Evolutionary conservation across 2,329 filamentous ascomycete species (phyloP).

Genomic region (Aspergillus unguis): DNA sequence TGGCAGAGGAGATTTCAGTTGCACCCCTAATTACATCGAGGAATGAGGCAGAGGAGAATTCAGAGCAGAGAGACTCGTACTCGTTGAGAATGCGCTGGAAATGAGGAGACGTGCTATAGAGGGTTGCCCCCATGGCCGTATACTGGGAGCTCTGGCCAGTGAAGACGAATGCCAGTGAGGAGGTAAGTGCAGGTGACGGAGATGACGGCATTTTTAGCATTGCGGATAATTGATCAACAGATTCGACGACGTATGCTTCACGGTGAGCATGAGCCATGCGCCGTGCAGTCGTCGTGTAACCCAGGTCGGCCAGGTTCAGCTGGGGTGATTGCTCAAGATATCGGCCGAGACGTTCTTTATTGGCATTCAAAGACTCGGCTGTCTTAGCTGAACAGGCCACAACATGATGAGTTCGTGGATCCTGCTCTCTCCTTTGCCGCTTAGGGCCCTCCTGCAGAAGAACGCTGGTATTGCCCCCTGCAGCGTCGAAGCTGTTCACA

Average conservation of each 20-base stretch:
- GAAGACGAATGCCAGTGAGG: background rate
- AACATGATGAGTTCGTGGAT: too few species aligned
- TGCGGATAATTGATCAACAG: background rate
- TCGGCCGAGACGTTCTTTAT: too few species aligned
- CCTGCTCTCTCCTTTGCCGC: too few species aligned
- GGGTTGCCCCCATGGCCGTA: slow-evolving; percentile 24
- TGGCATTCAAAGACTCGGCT: too few species aligned
- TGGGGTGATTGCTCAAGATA: too few species aligned
- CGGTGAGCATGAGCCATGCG: background rate
- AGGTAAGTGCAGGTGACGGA: background rate
- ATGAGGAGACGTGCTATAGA: slow-evolving; percentile 24
- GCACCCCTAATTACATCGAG: slow-evolving; percentile 17
- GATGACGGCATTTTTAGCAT: background rate
- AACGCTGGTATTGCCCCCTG: too few species aligned
- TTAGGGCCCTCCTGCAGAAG: too few species aligned
- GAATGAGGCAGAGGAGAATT: slow-evolving; percentile 23
- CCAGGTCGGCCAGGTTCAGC: too few species aligned
- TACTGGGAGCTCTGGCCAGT: slow-evolving; percentile 4
- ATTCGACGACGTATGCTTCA: background rate
- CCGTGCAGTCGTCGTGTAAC: background rate
- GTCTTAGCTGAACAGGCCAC: too few species aligned
- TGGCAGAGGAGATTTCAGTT: slow-evolving; percentile 19
- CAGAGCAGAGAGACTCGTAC: slow-evolving; percentile 21
- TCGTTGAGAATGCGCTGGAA: slow-evolving; percentile 23
- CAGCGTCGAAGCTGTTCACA: too few species aligned